Base-by-base conservation (phyloP, 768 basidiomycete species). In the Naganishia friedmannii region DNA sequence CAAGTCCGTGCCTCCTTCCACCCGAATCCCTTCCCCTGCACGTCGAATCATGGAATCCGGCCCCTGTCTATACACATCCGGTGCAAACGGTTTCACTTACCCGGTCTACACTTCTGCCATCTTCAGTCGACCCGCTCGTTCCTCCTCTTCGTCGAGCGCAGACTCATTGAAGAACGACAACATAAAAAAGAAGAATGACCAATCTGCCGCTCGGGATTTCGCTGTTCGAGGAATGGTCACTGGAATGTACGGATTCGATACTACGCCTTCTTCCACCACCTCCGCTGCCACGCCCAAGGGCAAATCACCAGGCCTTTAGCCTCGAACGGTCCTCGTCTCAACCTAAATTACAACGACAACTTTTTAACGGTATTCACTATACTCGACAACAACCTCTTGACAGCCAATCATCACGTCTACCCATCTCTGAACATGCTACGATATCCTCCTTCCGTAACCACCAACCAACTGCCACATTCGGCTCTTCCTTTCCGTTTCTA, bases 11-110 rank as follows among this genome's bases (percentile, higher is more conserved):
- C 55, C 57, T 15, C 37, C 57, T 15, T n/a, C 29, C 39, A 12
- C 39, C 23, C 60, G 60, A 9, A 29, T 63, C 39, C 60, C 60
- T 13, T 63, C 60, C 37, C 39, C 60, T 15, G 60, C 39, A 1
- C 60, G 17, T 6, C 60, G 60, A 42, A 45, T 45, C 60, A 63
- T 63, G 26, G 60, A 63, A 21, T 31, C 60, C 8, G 60, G 60
- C 15, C 60, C 60, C 4, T 26, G 23, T 26, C 39, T 63, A 2
- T 63, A 51, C 48, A 51, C 60, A 23, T 63, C n/a, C 26, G 42
- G 42, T 26, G 29, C 42, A 12, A 39, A 23, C 31, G 60, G 39
- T 3, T 45, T 21, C 10, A 45, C 60, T 42, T 45, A 63, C 32
- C 57, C 57, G n/a, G 3, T 51, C 48, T 51, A 51, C 23, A 51